phyloP scores from a whole-genome alignment of 352 stramenopile species.

The Pythium rhizo-oryzae region DNA sequence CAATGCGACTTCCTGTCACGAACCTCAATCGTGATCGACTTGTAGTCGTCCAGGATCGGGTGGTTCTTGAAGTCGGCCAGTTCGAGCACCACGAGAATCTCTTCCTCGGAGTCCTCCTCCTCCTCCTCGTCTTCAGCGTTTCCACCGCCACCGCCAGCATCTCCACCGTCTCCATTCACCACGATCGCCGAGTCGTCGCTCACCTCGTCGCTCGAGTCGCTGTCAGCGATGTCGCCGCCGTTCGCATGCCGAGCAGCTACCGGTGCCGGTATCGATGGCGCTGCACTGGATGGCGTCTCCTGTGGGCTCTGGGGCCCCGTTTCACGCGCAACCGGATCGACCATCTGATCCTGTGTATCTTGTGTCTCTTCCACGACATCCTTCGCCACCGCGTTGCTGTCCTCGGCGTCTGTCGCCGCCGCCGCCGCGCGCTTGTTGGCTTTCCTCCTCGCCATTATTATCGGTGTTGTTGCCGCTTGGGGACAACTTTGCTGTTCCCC shows the following conservation, averaged over 20 bases:
- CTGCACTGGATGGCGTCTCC: not conserved
- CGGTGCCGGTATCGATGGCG: no score
- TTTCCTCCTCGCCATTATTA: slow-evolving; percentile 10
- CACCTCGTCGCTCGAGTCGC: slow-evolving; percentile 12
- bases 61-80: slow-evolving; percentile 84
- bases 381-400: not conserved
- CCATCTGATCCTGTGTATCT: not conserved
- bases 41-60: slow-evolving; percentile 75
- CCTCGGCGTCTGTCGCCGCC: not conserved
- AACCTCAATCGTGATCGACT: slow-evolving; percentile 62
- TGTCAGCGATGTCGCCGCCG: not conserved
- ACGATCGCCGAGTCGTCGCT: slow-evolving; percentile 13
- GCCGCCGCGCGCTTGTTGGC: slow-evolving; percentile 10
- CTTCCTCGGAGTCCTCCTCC: slow-evolving; percentile 55
- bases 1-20: not conserved
- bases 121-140: slow-evolving; percentile 27
- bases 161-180: not conserved
- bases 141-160: not conserved
- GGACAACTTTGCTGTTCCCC: not conserved
- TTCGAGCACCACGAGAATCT: slow-evolving; percentile 74
- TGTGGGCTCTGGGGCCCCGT: not conserved
- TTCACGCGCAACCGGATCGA: not conserved
- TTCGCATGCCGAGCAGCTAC: not conserved
- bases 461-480: not conserved
- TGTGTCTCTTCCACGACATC: not conserved